phyloP scores from a whole-genome alignment of 441 rosid species.

The Flueggea neowawraea region DNA sequence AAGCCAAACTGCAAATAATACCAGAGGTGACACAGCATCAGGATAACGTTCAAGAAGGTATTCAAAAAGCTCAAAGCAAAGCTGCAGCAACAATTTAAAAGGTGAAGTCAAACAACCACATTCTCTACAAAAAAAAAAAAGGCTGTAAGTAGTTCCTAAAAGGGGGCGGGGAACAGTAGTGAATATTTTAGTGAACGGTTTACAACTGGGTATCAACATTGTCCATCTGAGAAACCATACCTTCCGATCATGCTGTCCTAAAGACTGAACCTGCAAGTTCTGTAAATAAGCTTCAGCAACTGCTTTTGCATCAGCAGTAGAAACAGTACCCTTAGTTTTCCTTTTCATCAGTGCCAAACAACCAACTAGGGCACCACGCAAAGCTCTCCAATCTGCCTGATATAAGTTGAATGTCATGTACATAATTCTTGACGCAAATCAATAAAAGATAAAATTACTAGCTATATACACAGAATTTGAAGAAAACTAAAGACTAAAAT shows the following conservation, averaged over 20 bases:
- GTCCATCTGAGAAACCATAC: slow-evolving; percentile 21
- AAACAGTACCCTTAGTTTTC: slow-evolving; percentile 50
- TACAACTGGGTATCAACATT: too few species aligned
- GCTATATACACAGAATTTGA: too few species aligned
- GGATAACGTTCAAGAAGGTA: slow-evolving; percentile 64
- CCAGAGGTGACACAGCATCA: slow-evolving; percentile 49
- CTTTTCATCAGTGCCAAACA: slow-evolving; percentile 79
- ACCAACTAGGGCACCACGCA: slow-evolving; percentile 90
- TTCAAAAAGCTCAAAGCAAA: slow-evolving; percentile 83
- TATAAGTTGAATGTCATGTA: slow-evolving; percentile 30
- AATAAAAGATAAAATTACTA: not conserved
- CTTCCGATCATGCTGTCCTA: slow-evolving; percentile 80
- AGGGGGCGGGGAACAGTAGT: not conserved
- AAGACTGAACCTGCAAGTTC: slow-evolving; percentile 72
- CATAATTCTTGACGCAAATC: slow-evolving; percentile 14
- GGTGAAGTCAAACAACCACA: slow-evolving; percentile 17
- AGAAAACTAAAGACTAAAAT: too few species aligned
- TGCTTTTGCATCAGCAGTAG: slow-evolving; percentile 54
- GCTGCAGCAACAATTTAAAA: slow-evolving; percentile 45
- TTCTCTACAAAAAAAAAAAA: slow-evolving; percentile 1
- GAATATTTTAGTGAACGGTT: too few species aligned
- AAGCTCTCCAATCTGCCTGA: slow-evolving; percentile 96
- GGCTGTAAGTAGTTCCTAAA: not conserved
- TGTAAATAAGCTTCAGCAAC: slow-evolving; percentile 50
- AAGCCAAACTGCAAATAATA: slow-evolving; percentile 28